Conservation (phyloP, 352 stramenopile species). For the Pythium pectinolyticum region DNA sequence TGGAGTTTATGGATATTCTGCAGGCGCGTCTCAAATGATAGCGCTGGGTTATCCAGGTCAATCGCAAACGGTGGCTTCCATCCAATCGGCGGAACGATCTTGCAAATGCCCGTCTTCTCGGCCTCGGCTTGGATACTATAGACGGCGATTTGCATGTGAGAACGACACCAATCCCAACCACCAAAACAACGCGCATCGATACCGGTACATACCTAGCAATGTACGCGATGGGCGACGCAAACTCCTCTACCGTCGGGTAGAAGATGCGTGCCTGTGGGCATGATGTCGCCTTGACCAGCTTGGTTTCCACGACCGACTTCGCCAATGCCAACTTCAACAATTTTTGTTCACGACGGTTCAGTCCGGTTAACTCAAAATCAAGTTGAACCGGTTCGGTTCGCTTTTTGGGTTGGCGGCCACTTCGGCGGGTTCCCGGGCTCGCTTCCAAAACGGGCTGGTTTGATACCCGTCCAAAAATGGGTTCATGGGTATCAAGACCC, state of each 20-base stretch:
- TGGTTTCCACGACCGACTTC: conserved; percentile 57
- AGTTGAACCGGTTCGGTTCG: conserved; percentile 37
- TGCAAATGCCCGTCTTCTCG: conserved; percentile 91
- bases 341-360: conserved; percentile 41
- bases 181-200: no score
- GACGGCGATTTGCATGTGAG: conserved; percentile 3
- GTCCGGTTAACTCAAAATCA: conserved; percentile 18
- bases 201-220: conserved; percentile 69
- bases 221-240: conserved; percentile 86
- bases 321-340: conserved; percentile 65
- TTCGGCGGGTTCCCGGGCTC: conserved; percentile 22
- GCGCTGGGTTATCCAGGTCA: conserved; percentile 50
- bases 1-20: conserved; percentile 91
- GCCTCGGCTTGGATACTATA: conserved; percentile 63
- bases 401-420: conserved; percentile 38
- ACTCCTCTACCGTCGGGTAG: conserved; percentile 84
- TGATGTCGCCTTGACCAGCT: conserved; percentile 28
- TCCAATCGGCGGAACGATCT: conserved; percentile 96
- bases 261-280: conserved; percentile 61
- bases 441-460: conserved; percentile 3
- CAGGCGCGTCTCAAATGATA: conserved; percentile 90
- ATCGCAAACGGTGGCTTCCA: conserved; percentile 88
- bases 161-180: background rate
- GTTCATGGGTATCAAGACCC: conserved; percentile 10
- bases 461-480: conserved; percentile 8